Evolutionary conservation across 1,284 basidiomycete species (phyloP).

Genomic region (Naganishia cerealis): DNA sequence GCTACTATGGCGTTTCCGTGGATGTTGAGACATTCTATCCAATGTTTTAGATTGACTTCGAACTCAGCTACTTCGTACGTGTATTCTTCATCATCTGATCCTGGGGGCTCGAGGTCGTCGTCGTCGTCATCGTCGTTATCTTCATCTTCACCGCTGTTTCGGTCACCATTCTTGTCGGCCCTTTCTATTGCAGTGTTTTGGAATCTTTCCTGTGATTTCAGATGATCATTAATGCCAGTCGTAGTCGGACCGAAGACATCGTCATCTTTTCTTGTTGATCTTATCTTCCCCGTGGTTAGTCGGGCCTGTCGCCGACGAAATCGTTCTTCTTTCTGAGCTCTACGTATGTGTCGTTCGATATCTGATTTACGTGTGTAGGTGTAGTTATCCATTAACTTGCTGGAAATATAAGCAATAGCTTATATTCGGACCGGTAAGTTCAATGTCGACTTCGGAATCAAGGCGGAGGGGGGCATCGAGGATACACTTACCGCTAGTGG

Average conservation of each 20-base stretch:
- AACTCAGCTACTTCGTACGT: constrained; percentile 59
- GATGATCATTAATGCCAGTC: neutral
- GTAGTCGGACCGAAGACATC: constrained; percentile 21
- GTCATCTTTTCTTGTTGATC: neutral
- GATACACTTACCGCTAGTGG: constrained; percentile 64
- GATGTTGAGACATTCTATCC: constrained; percentile 86
- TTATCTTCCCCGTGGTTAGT: neutral
- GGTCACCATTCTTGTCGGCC: neutral
- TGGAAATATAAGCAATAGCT: constrained; percentile 84
- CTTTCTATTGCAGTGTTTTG: neutral
- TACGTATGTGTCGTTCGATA: constrained; percentile 21
- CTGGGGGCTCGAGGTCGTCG: constrained; percentile 29
- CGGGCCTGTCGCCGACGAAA: constrained; percentile 13
- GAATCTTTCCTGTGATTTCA: neutral
- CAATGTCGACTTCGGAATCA: neutral
- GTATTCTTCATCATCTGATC: constrained; percentile 33
- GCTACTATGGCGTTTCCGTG: constrained; percentile 71
- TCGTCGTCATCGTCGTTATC: constrained; percentile 46
- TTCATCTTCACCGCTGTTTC: constrained; percentile 35
- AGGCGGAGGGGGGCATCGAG: neutral
- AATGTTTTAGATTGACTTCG: constrained; percentile 75
- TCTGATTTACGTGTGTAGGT: constrained; percentile 59
- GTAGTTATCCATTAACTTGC: constrained; percentile 75
- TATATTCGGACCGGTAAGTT: constrained; percentile 2
- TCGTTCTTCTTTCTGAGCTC: constrained; percentile 21